Conservation (phyloP, 208 protist genomes). For the Trichomonas vaginalis region DNA sequence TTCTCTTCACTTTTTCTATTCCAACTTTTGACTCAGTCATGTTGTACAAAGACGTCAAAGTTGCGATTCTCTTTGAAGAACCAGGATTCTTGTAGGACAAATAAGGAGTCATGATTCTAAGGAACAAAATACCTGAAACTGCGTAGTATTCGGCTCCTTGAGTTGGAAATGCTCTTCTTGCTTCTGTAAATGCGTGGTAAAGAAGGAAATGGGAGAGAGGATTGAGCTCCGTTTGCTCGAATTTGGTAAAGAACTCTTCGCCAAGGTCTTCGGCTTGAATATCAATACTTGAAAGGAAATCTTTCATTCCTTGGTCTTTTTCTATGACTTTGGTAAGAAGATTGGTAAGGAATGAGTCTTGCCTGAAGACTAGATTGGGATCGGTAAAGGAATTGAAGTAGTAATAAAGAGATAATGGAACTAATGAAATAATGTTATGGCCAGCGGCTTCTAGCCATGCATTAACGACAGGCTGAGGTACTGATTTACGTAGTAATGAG, state of each 20-base stretch:
- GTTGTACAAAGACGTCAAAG: neutral
- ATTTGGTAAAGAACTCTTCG: neutral
- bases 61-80: neutral
- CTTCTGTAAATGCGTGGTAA: neutral
- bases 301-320: neutral
- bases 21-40: neutral
- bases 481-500: neutral
- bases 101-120: neutral
- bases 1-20: neutral
- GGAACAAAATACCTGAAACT: neutral
- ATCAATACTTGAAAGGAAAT: neutral
- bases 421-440: neutral
- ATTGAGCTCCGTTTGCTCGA: neutral
- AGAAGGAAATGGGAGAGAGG: neutral
- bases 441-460: neutral
- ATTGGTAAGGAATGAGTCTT: neutral
- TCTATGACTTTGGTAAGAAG: neutral
- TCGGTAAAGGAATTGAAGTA: neutral
- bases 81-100: neutral
- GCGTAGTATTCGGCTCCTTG: neutral
- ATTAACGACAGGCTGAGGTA: neutral
- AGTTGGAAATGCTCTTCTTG: neutral
- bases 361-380: neutral
- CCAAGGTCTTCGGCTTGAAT: neutral
- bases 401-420: neutral